These are phyloP conservation scores for Aspergillus mulundensis DNA, from an alignment of 495 filamentous ascomycete genomes.

Conservation along the genomic window DNA sequence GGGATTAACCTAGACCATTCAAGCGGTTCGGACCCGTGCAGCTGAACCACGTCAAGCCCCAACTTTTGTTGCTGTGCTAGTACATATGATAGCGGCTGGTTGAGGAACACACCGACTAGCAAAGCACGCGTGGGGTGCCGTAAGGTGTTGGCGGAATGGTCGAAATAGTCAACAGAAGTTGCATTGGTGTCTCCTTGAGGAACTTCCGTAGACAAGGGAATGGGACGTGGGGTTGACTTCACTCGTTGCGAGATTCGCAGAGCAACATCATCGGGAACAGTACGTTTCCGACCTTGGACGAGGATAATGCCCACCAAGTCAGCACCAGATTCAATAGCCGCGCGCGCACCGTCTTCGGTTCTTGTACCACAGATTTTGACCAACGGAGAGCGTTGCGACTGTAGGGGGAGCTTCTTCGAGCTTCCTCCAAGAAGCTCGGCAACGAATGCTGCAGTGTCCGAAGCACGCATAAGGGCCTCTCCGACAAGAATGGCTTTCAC, in stretches of 20 bases:
- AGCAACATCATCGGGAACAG: slow-evolving; percentile 71
- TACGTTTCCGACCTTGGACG: slow-evolving; percentile 73
- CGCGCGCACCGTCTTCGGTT: slow-evolving; percentile 70
- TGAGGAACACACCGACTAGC: slow-evolving; percentile 90
- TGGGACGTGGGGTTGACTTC: slow-evolving; percentile 52
- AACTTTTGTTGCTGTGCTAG: slow-evolving; percentile 69
- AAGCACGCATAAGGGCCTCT: slow-evolving; percentile 90
- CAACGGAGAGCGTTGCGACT: slow-evolving; percentile 43
- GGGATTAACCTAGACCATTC: slow-evolving; percentile 88
- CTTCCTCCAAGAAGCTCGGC: slow-evolving; percentile 66
- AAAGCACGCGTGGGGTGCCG: slow-evolving; percentile 60
- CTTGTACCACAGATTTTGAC: slow-evolving; percentile 98
- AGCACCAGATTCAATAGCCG: slow-evolving; percentile 81
- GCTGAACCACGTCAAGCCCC: slow-evolving; percentile 83
- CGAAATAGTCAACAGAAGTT: slow-evolving; percentile 57
- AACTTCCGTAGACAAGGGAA: slow-evolving; percentile 33
- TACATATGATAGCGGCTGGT: slow-evolving; percentile 80
- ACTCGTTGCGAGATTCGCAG: slow-evolving; percentile 74
- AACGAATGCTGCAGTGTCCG: slow-evolving; percentile 76
- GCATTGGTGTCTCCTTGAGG: slow-evolving; percentile 24
- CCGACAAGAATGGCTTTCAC: slow-evolving; percentile 93
- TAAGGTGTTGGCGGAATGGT: slow-evolving; percentile 51
- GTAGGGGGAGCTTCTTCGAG: slow-evolving; percentile 21
- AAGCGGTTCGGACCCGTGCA: slow-evolving; percentile 86
- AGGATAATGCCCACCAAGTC: slow-evolving; percentile 92